phyloP scores from a whole-genome alignment of 805 yeast species.

The Huiozyma naganishii region DNA sequence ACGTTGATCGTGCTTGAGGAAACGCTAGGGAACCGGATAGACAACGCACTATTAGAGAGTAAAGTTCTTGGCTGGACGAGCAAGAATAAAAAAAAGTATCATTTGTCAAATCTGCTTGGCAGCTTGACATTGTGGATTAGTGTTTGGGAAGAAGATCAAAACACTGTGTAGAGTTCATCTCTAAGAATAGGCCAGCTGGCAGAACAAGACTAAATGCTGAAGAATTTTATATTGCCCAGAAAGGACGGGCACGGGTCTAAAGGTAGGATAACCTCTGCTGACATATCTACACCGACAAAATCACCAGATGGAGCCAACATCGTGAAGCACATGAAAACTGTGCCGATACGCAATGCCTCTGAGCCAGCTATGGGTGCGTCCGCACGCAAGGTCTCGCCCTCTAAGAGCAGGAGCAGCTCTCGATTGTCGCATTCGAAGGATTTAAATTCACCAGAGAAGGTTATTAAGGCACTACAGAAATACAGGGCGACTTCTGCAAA shows the following conservation, averaged over 20 bases:
- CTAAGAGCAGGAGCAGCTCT: conserved; percentile 1
- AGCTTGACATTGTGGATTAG: too few relatives aligned
- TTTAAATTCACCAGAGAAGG: conserved; percentile 49
- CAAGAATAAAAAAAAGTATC: too few relatives aligned
- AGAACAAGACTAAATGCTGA: conserved; percentile 9
- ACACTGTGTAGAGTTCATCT: too few relatives aligned
- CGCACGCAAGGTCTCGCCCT: conserved; percentile 3
- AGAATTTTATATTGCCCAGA: conserved; percentile 23
- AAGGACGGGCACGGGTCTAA: conserved; percentile 20
- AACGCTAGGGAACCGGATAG: too few relatives aligned
- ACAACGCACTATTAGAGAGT: too few relatives aligned
- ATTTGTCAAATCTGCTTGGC: too few relatives aligned
- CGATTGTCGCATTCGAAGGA: conserved; percentile 9
- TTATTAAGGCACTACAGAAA: conserved; percentile 70
- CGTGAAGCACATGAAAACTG: conserved; percentile 19
- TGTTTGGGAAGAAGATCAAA: too few relatives aligned
- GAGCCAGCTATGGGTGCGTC: conserved; percentile 1
- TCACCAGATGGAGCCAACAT: conserved; percentile 13
- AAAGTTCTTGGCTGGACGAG: too few relatives aligned
- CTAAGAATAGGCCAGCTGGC: too few relatives aligned
- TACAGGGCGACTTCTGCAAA: conserved; percentile 72
- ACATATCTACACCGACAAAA: conserved; percentile 27
- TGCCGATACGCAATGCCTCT: conserved; percentile 6
- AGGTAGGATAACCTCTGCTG: conserved; percentile 26
- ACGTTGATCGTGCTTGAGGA: too few relatives aligned